These are phyloP conservation scores for Peronospora belbahrii DNA, from an alignment of 352 stramenopile species.

Conservation along the genomic window DNA sequence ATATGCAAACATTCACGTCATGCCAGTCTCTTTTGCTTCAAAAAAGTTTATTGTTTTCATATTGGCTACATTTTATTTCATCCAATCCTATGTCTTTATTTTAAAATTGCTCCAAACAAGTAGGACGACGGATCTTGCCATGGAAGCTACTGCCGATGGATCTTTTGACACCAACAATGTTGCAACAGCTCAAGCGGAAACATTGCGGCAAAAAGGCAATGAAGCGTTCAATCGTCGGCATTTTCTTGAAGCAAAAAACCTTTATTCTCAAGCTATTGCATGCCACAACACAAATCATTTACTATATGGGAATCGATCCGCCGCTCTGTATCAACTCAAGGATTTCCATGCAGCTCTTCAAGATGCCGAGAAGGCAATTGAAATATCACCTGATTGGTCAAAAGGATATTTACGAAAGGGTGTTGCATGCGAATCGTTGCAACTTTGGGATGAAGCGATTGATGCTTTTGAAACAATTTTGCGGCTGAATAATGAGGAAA, in stretches of 20 bases:
- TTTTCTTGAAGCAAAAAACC: slow-evolving; percentile 33
- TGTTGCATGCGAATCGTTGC: slow-evolving; percentile 62
- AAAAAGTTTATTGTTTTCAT: not conserved
- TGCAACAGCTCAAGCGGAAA: slow-evolving; percentile 16
- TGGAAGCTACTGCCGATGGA: slow-evolving; percentile 25
- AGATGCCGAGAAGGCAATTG: slow-evolving; percentile 75
- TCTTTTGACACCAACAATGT: slow-evolving; percentile 29
- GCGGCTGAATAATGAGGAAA: slow-evolving; percentile 32
- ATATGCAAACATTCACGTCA: too few relatives aligned
- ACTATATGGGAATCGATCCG: slow-evolving; percentile 84
- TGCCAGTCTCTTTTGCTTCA: too few relatives aligned
- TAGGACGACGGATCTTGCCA: slow-evolving; percentile 20
- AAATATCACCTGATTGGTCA: slow-evolving; percentile 81
- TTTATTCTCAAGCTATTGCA: slow-evolving; percentile 59
- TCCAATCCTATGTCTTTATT: not conserved
- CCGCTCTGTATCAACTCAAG: slow-evolving; percentile 68
- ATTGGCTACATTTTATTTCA: slow-evolving; percentile 7
- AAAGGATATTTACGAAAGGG: slow-evolving; percentile 91
- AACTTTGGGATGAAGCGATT: slow-evolving; percentile 53
- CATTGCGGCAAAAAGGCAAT: slow-evolving; percentile 57
- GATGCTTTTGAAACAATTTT: slow-evolving; percentile 70
- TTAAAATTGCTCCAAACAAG: not conserved
- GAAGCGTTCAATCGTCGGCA: slow-evolving; percentile 47
- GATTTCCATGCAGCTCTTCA: slow-evolving; percentile 62
- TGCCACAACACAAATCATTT: slow-evolving; percentile 44